Conservation (phyloP, 441 rosid species). For the Jatropha podagrica region DNA sequence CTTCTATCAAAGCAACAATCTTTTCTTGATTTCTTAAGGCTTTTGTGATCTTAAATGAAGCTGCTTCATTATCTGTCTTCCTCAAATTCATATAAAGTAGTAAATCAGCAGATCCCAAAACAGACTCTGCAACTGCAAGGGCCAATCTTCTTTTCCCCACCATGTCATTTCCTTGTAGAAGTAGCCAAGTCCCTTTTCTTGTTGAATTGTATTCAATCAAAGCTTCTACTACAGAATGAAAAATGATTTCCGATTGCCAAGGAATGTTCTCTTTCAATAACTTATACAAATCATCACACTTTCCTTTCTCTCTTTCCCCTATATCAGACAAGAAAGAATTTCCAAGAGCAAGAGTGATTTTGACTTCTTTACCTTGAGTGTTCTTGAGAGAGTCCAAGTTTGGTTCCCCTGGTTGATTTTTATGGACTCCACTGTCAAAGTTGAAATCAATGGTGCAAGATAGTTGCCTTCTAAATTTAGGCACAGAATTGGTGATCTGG, state of each 20-base stretch:
- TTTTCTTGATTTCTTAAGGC: constrained; percentile 33
- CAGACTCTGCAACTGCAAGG: constrained; percentile 54
- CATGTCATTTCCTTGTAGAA: constrained; percentile 66
- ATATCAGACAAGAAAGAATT: constrained; percentile 41
- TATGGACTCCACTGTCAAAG: constrained; percentile 38
- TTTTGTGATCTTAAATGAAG: constrained; percentile 28
- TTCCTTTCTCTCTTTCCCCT: constrained; percentile 34
- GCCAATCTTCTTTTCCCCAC: constrained; percentile 77
- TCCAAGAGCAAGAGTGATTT: constrained; percentile 76
- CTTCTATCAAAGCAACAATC: constrained; percentile 60
- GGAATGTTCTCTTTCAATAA: constrained; percentile 61
- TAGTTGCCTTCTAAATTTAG: constrained; percentile 71
- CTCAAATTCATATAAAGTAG: constrained; percentile 48
- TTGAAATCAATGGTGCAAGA: constrained; percentile 74
- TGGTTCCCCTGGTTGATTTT: constrained; percentile 25
- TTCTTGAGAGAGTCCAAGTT: constrained; percentile 64
- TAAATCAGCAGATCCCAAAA: constrained; percentile 50
- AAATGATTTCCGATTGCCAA: constrained; percentile 57
- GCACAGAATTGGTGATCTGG: constrained; percentile 25
- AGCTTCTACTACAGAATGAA: constrained; percentile 53
- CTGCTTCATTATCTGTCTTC: constrained; percentile 31
- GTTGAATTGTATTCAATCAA: constrained; percentile 36
- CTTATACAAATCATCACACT: constrained; percentile 32
- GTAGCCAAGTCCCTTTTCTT: constrained; percentile 51
- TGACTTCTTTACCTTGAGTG: constrained; percentile 54